Evolutionary conservation across 768 basidiomycete species (phyloP).

Genomic region (Tricholoma bakamatsutake): DNA sequence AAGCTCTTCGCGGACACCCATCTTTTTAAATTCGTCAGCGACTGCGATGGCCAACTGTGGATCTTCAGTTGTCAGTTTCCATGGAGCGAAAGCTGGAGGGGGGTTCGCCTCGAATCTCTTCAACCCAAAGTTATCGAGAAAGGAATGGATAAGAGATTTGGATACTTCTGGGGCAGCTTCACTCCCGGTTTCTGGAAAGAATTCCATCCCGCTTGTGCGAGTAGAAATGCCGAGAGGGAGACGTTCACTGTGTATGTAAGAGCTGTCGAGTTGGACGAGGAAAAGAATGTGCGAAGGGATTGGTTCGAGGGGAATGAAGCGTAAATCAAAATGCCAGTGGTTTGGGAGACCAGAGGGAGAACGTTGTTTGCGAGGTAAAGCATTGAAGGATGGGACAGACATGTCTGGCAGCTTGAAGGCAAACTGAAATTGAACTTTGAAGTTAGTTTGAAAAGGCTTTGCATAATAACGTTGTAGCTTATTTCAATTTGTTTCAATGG

Average conservation of each 20-base stretch:
- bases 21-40: constrained; percentile 20
- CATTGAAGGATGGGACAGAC: constrained; percentile 20
- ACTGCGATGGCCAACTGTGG: constrained; percentile 20
- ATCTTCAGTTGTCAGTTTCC: constrained; percentile 22
- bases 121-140: constrained; percentile 12
- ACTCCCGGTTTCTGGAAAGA: constrained; percentile 25
- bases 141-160: constrained; percentile 23
- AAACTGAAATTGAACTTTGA: no score
- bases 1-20: constrained; percentile 20
- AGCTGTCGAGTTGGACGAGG: constrained; percentile 23
- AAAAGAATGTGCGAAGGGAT: constrained; percentile 23
- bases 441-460: no score
- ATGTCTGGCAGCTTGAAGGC: neutral
- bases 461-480: no score
- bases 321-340: constrained; percentile 31
- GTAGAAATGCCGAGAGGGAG: constrained; percentile 15
- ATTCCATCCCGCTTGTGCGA: constrained; percentile 13
- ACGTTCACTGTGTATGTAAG: constrained; percentile 18
- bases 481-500: no score
- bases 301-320: constrained; percentile 28
- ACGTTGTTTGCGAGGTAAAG: constrained; percentile 14
- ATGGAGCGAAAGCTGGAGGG: constrained; percentile 12
- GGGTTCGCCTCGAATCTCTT: neutral
- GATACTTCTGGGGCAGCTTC: constrained; percentile 26
- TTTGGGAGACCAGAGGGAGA: constrained; percentile 20